These are phyloP conservation scores for Aphanomyces euteiches DNA, from an alignment of 352 stramenopile species.

Conservation along the genomic window DNA sequence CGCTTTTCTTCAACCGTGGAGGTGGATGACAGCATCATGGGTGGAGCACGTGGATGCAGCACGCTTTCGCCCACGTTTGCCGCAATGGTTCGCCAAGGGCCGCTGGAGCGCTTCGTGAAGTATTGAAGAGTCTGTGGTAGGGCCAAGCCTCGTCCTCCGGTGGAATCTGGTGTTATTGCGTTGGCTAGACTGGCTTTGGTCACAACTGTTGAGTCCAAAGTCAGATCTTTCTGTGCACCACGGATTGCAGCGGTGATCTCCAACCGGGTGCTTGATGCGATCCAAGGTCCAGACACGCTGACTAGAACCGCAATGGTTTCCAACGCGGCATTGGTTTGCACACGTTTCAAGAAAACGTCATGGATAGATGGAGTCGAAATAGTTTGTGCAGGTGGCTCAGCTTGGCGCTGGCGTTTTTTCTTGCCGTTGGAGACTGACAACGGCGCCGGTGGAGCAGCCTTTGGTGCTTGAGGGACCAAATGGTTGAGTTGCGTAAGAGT, in stretches of 20 bases:
- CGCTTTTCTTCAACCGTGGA: conserved; percentile 25
- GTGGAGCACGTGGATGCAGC: conserved; percentile 64
- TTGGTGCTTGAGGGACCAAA: neutral
- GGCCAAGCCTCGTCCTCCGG: conserved; percentile 52
- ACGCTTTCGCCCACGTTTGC: conserved; percentile 63
- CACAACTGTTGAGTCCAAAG: conserved; percentile 3
- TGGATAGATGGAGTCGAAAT: conserved; percentile 50
- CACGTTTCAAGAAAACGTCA: conserved; percentile 43
- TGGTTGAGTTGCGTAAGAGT: neutral
- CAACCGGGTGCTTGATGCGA: conserved; percentile 33
- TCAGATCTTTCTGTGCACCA: neutral
- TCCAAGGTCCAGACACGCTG: conserved; percentile 53
- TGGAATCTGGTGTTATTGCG: conserved; percentile 47
- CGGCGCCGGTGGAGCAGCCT: neutral
- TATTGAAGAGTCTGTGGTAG: conserved; percentile 54
- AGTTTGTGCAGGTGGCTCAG: conserved; percentile 44
- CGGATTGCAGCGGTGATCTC: conserved; percentile 2
- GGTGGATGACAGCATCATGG: conserved; percentile 50
- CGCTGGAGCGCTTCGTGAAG: conserved; percentile 39
- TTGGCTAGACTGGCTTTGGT: conserved; percentile 48
- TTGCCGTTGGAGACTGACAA: conserved; percentile 31
- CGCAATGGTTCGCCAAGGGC: conserved; percentile 36
- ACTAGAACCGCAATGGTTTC: conserved; percentile 53
- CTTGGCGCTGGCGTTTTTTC: conserved; percentile 83
- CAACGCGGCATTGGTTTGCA: conserved; percentile 44